These are phyloP conservation scores for Podospora sp. DNA, from an alignment of 495 filamentous ascomycete genomes.

Conservation along the genomic window DNA sequence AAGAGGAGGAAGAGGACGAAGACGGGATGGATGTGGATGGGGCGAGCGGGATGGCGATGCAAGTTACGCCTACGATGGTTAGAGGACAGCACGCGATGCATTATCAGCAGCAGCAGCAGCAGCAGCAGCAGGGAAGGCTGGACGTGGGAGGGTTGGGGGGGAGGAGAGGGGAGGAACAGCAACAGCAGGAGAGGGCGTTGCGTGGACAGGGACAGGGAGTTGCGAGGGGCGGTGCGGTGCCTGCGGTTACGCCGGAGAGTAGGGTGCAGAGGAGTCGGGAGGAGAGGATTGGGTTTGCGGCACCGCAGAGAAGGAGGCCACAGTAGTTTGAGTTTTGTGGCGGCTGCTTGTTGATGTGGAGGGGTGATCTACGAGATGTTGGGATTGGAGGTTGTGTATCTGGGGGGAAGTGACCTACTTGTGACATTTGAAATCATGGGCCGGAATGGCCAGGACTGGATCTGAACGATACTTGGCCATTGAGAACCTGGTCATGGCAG, in stretches of 20 bases:
- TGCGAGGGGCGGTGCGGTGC: conserved; percentile 20
- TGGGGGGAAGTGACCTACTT: background rate
- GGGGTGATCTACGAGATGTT: background rate
- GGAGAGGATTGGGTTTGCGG: conserved; percentile 40
- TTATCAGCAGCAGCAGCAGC: conserved; percentile 3
- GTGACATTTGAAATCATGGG: too few relatives aligned
- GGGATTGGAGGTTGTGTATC: background rate
- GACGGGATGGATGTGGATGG: conserved; percentile 32
- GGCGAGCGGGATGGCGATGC: conserved; percentile 1
- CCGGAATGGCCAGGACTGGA: too few relatives aligned
- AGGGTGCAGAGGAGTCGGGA: conserved; percentile 40
- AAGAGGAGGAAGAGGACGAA: conserved; percentile 35
- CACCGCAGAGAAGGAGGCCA: conserved; percentile 25
- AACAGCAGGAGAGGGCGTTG: conserved; percentile 13
- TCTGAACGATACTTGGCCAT: too few relatives aligned
- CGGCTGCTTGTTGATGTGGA: background rate
- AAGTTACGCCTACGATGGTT: conserved; percentile 11
- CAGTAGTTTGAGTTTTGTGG: background rate
- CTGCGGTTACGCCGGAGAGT: conserved; percentile 32
- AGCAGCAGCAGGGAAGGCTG: conserved; percentile 5
- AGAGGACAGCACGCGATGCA: background rate
- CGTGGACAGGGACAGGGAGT: conserved; percentile 8
- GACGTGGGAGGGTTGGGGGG: conserved; percentile 6
- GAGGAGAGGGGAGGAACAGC: background rate
- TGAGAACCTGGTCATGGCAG: too few relatives aligned